Evolutionary conservation across 768 basidiomycete species (phyloP).

Genomic region (Boletus eberwhitei): DNA sequence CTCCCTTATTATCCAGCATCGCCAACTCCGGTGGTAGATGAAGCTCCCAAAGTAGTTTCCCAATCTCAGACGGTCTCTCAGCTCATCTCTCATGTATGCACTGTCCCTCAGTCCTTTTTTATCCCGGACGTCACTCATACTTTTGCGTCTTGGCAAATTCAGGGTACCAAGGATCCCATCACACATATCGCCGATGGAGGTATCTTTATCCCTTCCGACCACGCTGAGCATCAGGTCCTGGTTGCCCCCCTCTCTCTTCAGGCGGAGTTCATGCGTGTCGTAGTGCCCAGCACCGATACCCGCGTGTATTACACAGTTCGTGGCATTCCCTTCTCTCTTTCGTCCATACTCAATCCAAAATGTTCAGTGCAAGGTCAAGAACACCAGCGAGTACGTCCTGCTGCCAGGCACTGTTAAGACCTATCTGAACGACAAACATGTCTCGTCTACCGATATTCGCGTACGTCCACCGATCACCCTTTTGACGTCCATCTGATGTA

Average conservation of each 20-base stretch:
- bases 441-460: constrained; percentile 24
- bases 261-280: constrained; percentile 23
- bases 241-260: constrained; percentile 22
- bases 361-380: constrained; percentile 24
- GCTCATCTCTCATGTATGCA: constrained; percentile 11
- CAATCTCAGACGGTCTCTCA: constrained; percentile 7
- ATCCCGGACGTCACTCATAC: not conserved
- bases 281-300: constrained; percentile 16
- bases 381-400: constrained; percentile 24
- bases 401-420: constrained; percentile 28
- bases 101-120: not conserved
- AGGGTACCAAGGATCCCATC: constrained; percentile 19
- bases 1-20: too few relatives aligned
- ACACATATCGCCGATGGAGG: constrained; percentile 15
- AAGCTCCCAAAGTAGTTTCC: not conserved
- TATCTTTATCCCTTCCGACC: constrained; percentile 15
- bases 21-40: not conserved
- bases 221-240: constrained; percentile 13
- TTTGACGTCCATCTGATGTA: not conserved
- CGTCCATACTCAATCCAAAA: not conserved
- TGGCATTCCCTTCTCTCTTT: not conserved
- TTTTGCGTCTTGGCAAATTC: not conserved
- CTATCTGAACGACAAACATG: constrained; percentile 27
- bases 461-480: constrained; percentile 8
- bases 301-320: constrained; percentile 22